Conservation (phyloP, 257 asterid genomes). For the Nicotiana benthamiana region DNA sequence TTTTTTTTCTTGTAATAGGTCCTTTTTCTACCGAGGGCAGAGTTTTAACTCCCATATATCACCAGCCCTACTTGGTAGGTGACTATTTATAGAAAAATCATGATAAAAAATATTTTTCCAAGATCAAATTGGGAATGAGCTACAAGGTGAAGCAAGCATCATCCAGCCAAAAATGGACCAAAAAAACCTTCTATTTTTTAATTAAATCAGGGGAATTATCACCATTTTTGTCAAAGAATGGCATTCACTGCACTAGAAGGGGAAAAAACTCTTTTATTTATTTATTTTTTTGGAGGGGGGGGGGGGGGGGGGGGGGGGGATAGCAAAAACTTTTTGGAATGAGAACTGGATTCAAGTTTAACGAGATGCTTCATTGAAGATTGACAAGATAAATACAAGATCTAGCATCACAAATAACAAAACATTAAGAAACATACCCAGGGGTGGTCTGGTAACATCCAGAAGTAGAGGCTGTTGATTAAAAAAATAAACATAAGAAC, state of each 20-base stretch:
- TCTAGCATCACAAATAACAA: not conserved
- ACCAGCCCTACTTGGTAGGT: not conserved
- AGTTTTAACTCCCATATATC: not conserved
- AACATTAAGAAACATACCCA: constrained; percentile 34
- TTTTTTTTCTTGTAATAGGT: not conserved
- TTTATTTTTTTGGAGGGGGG: too few species aligned
- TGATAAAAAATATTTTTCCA: not conserved
- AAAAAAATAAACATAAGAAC: not conserved
- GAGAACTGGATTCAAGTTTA: not conserved
- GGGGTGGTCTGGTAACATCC: constrained; percentile 50
- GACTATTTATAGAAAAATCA: not conserved
- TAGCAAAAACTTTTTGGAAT: not conserved
- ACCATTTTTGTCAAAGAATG: not conserved
- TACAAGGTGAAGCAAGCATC: not conserved
- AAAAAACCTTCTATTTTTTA: not conserved
- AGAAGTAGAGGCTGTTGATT: constrained; percentile 33
- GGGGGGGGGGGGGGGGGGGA: too few species aligned
- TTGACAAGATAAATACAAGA: constrained; percentile 9
- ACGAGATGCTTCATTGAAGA: not conserved
- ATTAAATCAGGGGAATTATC: not conserved
- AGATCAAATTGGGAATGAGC: not conserved
- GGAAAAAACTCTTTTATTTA: too few species aligned
- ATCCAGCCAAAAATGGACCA: too few species aligned
- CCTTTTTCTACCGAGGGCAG: not conserved
- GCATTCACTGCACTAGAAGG: not conserved